These are phyloP conservation scores for Suhomyces ambrosiae DNA, from an alignment of 1,139 yeast genomes.

Conservation along the genomic window DNA sequence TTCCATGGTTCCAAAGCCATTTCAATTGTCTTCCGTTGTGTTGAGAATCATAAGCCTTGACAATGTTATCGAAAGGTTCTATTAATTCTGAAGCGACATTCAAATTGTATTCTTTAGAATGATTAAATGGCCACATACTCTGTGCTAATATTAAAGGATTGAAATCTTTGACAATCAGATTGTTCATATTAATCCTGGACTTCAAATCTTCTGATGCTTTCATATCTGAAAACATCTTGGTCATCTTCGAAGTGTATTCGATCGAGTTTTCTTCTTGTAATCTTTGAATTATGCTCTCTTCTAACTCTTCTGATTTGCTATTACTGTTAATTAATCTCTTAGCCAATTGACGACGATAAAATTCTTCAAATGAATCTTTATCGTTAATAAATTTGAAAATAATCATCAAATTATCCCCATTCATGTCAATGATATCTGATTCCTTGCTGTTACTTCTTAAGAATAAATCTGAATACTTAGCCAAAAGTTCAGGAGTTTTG, in stretches of 20 bases:
- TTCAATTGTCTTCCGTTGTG: slow-evolving; percentile 88
- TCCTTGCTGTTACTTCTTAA: slow-evolving; percentile 76
- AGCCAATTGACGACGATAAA: slow-evolving; percentile 87
- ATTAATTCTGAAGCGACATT: slow-evolving; percentile 56
- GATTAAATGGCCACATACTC: slow-evolving; percentile 83
- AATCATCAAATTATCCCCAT: slow-evolving; percentile 80
- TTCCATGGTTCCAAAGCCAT: slow-evolving; percentile 96
- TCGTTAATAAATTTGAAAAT: slow-evolving; percentile 88
- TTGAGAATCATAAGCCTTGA: slow-evolving; percentile 66
- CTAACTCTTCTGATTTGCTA: slow-evolving; percentile 81
- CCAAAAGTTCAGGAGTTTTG: slow-evolving; percentile 87
- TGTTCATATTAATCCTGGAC: slow-evolving; percentile 56
- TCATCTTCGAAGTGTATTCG: slow-evolving; percentile 91
- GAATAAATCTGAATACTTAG: slow-evolving; percentile 83
- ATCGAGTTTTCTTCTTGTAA: slow-evolving; percentile 88
- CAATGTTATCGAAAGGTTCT: slow-evolving; percentile 66
- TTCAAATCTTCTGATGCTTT: slow-evolving; percentile 78
- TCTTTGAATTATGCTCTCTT: slow-evolving; percentile 81
- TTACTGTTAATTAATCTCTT: slow-evolving; percentile 85
- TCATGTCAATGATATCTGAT: slow-evolving; percentile 70
- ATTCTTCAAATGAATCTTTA: slow-evolving; percentile 93
- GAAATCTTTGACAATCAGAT: slow-evolving; percentile 56
- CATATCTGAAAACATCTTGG: slow-evolving; percentile 96
- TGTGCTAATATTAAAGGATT: slow-evolving; percentile 81
- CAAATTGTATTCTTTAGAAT: slow-evolving; percentile 45